Conservation (phyloP, 192 early-diverging fungal species). For the Pilobolus umbonatus region DNA sequence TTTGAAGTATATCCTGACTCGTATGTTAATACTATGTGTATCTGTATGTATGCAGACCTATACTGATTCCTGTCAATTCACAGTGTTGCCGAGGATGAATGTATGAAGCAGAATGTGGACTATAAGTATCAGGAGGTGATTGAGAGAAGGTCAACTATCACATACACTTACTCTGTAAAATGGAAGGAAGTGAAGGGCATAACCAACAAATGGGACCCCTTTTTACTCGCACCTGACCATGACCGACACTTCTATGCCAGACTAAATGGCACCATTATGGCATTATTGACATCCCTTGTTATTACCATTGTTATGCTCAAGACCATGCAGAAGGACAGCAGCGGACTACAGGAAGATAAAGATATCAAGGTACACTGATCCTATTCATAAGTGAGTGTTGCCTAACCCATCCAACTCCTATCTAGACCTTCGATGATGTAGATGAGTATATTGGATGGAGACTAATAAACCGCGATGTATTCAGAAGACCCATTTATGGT, state of each 20-base stretch:
- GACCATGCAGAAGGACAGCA: slow-evolving; percentile 59
- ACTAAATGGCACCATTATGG: slow-evolving; percentile 64
- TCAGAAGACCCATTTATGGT: slow-evolving; percentile 59
- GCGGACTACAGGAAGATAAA: slow-evolving; percentile 32
- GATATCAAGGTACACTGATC: slow-evolving; percentile 31
- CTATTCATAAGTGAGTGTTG: not conserved
- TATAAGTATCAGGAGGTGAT: slow-evolving; percentile 31
- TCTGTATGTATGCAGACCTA: not conserved
- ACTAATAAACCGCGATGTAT: slow-evolving; percentile 73
- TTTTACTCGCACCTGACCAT: slow-evolving; percentile 44
- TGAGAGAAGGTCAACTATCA: slow-evolving; percentile 34
- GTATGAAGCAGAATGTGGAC: slow-evolving; percentile 24
- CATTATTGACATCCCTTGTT: slow-evolving; percentile 60
- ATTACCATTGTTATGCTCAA: slow-evolving; percentile 64
- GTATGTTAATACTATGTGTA: slow-evolving; percentile 15
- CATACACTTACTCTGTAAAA: slow-evolving; percentile 67
- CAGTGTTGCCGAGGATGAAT: slow-evolving; percentile 15
- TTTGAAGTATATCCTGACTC: slow-evolving; percentile 72
- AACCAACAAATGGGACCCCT: slow-evolving; percentile 64
- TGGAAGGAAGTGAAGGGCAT: slow-evolving; percentile 57
- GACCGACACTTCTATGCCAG: slow-evolving; percentile 66
- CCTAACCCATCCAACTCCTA: too few relatives aligned
- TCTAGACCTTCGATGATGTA: slow-evolving; percentile 13
- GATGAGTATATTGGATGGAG: slow-evolving; percentile 76
- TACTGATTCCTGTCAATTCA: not conserved